Conservation (phyloP, 2,329 filamentous ascomycete genomes). For the Elsinoe arachidis region DNA sequence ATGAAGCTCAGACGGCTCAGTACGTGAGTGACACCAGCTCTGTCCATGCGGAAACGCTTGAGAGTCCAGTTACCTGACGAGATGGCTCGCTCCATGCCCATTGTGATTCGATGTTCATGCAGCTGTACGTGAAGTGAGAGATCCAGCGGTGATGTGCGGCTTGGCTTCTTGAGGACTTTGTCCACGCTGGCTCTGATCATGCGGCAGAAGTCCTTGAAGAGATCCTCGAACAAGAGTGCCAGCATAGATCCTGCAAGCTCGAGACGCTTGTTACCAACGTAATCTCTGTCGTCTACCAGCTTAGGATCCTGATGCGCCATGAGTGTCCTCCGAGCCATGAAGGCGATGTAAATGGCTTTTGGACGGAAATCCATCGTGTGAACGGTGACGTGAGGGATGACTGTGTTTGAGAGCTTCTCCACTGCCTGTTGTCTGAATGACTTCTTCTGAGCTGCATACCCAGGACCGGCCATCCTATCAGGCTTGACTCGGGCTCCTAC, state of each 20-base stretch:
- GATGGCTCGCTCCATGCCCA: conserved; percentile 90
- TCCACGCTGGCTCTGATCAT: conserved; percentile 91
- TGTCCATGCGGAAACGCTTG: conserved; percentile 97
- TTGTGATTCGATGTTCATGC: conserved; percentile 78
- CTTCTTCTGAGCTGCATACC: conserved; percentile 40
- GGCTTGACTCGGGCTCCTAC: conserved; percentile 83
- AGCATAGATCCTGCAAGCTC: conserved; percentile 92
- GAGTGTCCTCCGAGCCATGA: conserved; percentile 93
- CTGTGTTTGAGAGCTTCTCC: conserved; percentile 82
- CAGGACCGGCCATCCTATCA: conserved; percentile 53
- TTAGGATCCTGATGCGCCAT: conserved; percentile 88
- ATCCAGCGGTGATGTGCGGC: conserved; percentile 80
- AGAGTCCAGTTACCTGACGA: conserved; percentile 97
- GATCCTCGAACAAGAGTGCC: conserved; percentile 87
- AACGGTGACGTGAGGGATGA: conserved; percentile 91
- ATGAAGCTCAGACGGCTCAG: conserved; percentile 94
- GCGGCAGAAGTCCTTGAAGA: conserved; percentile 90
- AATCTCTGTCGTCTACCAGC: conserved; percentile 91
- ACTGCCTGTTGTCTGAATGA: conserved; percentile 87
- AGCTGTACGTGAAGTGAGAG: conserved; percentile 75
- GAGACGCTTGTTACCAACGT: conserved; percentile 93
- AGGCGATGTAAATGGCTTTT: conserved; percentile 92
- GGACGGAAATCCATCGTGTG: conserved; percentile 87
- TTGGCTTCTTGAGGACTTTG: conserved; percentile 89
- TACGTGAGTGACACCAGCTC: conserved; percentile 92